phyloP scores from a whole-genome alignment of 164 flowering plant species.

The Nymphaea thermarum region DNA sequence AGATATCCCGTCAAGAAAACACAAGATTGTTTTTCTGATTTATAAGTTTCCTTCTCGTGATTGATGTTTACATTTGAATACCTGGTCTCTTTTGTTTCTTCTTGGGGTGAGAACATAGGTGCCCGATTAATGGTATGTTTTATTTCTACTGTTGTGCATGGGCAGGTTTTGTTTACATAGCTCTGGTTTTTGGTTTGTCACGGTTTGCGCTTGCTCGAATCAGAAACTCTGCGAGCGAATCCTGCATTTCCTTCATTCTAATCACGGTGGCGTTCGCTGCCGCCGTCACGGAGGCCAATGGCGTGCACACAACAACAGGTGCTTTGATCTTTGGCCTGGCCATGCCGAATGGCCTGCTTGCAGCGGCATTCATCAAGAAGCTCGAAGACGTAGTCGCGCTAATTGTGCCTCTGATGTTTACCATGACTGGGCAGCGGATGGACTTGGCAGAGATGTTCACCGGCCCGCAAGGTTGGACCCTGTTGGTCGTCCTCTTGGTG shows the following conservation, averaged over 20 bases:
- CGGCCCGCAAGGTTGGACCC: neutral
- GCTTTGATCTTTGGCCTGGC: neutral
- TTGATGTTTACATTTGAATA: too few relatives aligned
- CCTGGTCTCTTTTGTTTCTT: too few relatives aligned
- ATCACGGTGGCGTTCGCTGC: neutral
- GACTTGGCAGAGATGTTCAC: neutral
- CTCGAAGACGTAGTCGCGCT: neutral
- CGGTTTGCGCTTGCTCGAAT: neutral
- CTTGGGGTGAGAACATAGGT: too few relatives aligned
- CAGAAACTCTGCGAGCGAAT: neutral
- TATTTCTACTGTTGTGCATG: too few relatives aligned
- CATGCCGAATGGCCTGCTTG: neutral
- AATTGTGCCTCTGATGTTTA: neutral
- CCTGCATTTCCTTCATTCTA: neutral
- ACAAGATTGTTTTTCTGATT: too few relatives aligned
- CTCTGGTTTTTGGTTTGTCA: too few relatives aligned
- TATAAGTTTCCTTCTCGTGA: too few relatives aligned
- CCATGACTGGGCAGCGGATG: neutral
- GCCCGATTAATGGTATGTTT: too few relatives aligned
- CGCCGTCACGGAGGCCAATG: neutral
- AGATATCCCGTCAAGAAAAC: too few relatives aligned
- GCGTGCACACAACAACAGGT: neutral
- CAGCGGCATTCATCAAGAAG: neutral
- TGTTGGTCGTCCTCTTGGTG: neutral
- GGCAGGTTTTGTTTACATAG: too few relatives aligned